These are phyloP conservation scores for Paramecium caudatum DNA, from an alignment of 73 alveolate genomes.

Conservation along the genomic window DNA sequence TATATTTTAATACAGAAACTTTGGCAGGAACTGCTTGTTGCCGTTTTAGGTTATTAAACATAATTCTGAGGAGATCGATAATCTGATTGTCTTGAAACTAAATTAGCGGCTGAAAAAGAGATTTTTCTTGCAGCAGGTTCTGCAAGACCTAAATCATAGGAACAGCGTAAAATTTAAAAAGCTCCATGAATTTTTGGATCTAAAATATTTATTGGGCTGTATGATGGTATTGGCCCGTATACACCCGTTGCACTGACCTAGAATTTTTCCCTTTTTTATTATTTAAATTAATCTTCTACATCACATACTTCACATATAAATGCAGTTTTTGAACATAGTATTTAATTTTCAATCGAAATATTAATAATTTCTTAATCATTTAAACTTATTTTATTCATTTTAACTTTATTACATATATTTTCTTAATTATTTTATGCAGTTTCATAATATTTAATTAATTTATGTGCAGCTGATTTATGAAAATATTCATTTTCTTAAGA, in stretches of 20 bases:
- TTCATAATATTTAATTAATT: background rate
- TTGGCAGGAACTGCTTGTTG: too few relatives aligned
- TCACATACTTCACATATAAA: slow-evolving; percentile 59
- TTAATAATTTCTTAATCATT: slow-evolving; percentile 16
- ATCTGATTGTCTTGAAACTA: background rate
- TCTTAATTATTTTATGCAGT: background rate
- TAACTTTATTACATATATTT: background rate
- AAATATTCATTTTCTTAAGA: slow-evolving; percentile 44
- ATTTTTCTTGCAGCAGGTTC: too few relatives aligned
- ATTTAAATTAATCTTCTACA: slow-evolving; percentile 17
- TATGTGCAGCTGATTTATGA: slow-evolving; percentile 35
- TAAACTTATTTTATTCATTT: background rate
- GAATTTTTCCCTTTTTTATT: background rate
- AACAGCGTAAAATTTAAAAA: too few relatives aligned
- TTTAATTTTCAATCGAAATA: background rate
- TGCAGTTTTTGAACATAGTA: slow-evolving; percentile 25
- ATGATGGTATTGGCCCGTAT: background rate
- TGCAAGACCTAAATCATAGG: too few relatives aligned
- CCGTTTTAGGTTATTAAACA: too few relatives aligned
- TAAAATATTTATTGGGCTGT: background rate
- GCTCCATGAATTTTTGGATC: background rate
- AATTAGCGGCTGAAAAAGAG: too few relatives aligned
- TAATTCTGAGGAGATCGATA: too few relatives aligned
- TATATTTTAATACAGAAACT: too few relatives aligned
- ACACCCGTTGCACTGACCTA: background rate